Evolutionary conservation across 768 basidiomycete genomes (phyloP), one percentile per base, ranked within the genome.

Genomic region (Crucibulum laeve): DNA sequence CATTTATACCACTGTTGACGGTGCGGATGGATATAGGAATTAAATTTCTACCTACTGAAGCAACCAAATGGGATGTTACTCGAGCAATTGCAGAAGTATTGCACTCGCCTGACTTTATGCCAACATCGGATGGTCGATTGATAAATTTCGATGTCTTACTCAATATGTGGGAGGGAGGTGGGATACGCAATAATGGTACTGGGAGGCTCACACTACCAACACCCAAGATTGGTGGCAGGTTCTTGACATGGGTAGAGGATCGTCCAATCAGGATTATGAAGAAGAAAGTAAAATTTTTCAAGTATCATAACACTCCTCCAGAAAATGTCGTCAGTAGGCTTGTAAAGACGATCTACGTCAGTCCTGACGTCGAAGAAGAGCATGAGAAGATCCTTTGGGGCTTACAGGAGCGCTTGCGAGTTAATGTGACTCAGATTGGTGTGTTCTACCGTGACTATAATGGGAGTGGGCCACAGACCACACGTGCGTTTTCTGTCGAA

Each of bases 381-480:
- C 77, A 70, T 40, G 58, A 64, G 41, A 40, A 58, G 19, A 84
- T 64, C 28, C 53, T 79, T 7, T 53, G 58, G 21, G 59, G 68
- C 3, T 64, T 84, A 8, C 56, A 71, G 13, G 61, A 70, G 4
- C 65, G 64, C 7, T 62, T 87, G 18, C 77, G 80, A 21, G 66
- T 89, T 8, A 69, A 76, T 43, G 64, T 66, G 5, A 64, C 89
- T 30, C 87, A 89, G 58, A 80, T 89, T 47, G 87, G 88, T 18
- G 51, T 74, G 23, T 76, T 76, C 55, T 78, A 74, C 52, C 67
- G 70, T 24, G 55, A 62, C 5, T 54, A 46, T 25, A 60, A 68
- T 55, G 56, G 62, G 25, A 28, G 50, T 28, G 50, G 43, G 5
- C 62, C 55, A 6, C 60, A 60, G 34, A 52, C 53, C 14, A 59